These are phyloP conservation scores for Pseudocercospora vitis DNA, from an alignment of 2,329 filamentous ascomycete genomes.

Conservation along the genomic window DNA sequence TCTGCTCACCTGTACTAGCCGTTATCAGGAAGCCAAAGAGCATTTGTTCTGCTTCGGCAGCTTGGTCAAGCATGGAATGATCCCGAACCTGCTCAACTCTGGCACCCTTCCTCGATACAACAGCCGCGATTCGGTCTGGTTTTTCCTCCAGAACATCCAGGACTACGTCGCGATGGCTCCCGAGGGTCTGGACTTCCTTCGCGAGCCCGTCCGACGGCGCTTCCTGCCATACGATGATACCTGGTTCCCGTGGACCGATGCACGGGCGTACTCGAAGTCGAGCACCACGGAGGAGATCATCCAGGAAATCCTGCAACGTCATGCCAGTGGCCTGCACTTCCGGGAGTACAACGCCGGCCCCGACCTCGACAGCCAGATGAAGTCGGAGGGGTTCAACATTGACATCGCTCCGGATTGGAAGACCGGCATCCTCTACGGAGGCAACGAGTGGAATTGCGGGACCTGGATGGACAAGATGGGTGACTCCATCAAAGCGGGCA, in stretches of 20 bases:
- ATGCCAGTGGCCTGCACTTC: conserved; percentile 87
- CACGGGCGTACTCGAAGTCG: conserved; percentile 78
- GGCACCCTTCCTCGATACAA: conserved; percentile 90
- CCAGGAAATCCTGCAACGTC: conserved; percentile 88
- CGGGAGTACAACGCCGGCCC: conserved; percentile 92
- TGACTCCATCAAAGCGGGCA: conserved; percentile 87
- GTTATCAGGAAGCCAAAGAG: conserved; percentile 84
- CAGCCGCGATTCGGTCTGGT: conserved; percentile 94
- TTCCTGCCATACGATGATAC: conserved; percentile 96
- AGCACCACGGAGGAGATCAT: conserved; percentile 86
- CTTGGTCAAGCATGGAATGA: conserved; percentile 97
- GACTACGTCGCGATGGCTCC: conserved; percentile 85
- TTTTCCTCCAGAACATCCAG: conserved; percentile 93
- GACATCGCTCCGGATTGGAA: conserved; percentile 88
- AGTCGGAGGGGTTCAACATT: conserved; percentile 85
- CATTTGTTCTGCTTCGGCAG: conserved; percentile 94
- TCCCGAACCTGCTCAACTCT: conserved; percentile 87
- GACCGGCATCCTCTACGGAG: conserved; percentile 88
- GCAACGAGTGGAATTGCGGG: conserved; percentile 91
- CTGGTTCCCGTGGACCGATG: conserved; percentile 81
- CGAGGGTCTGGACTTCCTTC: conserved; percentile 69
- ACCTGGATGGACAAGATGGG: conserved; percentile 99
- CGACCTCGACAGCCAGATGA: conserved; percentile 89
- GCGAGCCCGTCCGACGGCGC: conserved; percentile 74
- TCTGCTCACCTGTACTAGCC: conserved; percentile 84